phyloP scores from a whole-genome alignment of 1,284 basidiomycete genomes.

The Trichosporon inkin region DNA sequence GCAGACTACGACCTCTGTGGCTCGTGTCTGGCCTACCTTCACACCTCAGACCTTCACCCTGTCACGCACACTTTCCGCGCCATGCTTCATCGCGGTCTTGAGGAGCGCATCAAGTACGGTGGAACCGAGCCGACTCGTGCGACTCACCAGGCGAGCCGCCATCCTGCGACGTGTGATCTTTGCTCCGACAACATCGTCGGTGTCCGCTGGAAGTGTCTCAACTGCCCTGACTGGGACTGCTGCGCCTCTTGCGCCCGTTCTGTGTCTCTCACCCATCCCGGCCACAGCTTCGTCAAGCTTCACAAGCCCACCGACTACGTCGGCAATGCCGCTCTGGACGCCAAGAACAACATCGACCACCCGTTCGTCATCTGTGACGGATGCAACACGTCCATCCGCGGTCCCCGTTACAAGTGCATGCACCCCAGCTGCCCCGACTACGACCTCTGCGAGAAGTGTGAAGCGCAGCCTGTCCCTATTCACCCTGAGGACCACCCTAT shows the following conservation, averaged over 20 bases:
- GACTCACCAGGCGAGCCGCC: constrained; percentile 22
- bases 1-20: constrained; percentile 47
- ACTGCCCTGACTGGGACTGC: constrained; percentile 53
- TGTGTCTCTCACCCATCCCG: constrained; percentile 66
- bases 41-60: constrained; percentile 42
- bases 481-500: constrained; percentile 72
- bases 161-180: constrained; percentile 45
- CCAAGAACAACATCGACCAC: constrained; percentile 54
- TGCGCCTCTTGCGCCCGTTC: constrained; percentile 66
- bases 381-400: constrained; percentile 39
- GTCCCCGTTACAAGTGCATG: constrained; percentile 60
- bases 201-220: constrained; percentile 48
- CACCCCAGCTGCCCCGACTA: constrained; percentile 74
- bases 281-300: constrained; percentile 70
- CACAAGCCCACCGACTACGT: constrained; percentile 55
- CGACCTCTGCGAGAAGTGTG: constrained; percentile 76
- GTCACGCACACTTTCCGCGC: constrained; percentile 42
- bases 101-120: constrained; percentile 38
- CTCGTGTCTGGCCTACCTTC: constrained; percentile 40
- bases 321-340: constrained; percentile 25
- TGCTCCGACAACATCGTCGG: constrained; percentile 44
- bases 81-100: constrained; percentile 45
- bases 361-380: constrained; percentile 44
- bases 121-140: constrained; percentile 22
- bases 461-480: constrained; percentile 69